Base-by-base conservation (phyloP, 345 rosid species). In the Euphorbia peplus region DNA sequence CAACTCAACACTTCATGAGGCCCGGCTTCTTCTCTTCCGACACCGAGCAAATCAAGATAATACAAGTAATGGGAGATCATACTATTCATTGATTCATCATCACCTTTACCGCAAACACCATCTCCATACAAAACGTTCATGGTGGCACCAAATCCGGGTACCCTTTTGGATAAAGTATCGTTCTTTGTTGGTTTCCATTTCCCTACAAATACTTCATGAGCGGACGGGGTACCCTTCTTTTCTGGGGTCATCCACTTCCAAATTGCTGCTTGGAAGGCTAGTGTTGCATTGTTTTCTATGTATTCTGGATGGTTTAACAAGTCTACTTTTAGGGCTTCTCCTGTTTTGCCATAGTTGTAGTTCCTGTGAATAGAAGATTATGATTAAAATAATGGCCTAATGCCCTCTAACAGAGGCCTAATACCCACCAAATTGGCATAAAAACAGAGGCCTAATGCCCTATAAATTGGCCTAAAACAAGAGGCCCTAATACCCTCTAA, bases 201-300 rank as follows among this genome's bases (percentile, higher is more conserved):
- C 0, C 95, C 92, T 7, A 84, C 87, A 42, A 90, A 90, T 4
- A 69, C 88, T 7, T 87, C 92, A 64, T 92, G 98, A 0, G 98
- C 92, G 6, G 96, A 90, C 0, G 96, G 98, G 26, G 64, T 74
- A 15, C 80, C 76, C 83, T 92, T 92, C 85, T 86, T 90, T 11
- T 70, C 77, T 8, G 98, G 96, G 1, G 92, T 88, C 98, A 92
- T 92, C 98, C 96, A 92, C 80, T 78, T 78, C 93, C 92, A 87
- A 2, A 92, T 81, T 29, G 98, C 95, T 0, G 92, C 76, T 66
- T 88, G 96, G 73, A 90, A 92, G 13, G 91, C 95, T 52, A 92
- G 61, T 32, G 98, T 88, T 0, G 96, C 92, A 28, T 88, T 88
- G 79, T 88, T 61, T 77, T 92, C 95, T 0, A 90, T 61, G 80